Evolutionary conservation across 345 rosid species (phyloP).

Genomic region (Barbarea vulgaris): DNA sequence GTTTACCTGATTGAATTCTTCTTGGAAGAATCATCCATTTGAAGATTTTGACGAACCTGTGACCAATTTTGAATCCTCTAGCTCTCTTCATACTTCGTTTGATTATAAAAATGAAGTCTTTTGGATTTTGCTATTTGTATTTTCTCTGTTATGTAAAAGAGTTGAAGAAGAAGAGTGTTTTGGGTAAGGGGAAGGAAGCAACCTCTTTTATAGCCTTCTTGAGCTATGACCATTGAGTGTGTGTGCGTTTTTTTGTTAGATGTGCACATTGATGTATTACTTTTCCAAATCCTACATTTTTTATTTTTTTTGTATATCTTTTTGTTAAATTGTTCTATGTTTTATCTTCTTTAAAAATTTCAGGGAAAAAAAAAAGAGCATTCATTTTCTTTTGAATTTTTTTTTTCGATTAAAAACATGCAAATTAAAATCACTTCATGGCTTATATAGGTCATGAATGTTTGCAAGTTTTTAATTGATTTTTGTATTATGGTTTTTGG

Average conservation of each 20-base stretch:
- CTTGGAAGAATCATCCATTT: conserved; percentile 45
- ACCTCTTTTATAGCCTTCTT: conserved; percentile 27
- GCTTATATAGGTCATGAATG: too few relatives aligned
- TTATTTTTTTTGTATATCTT: not conserved
- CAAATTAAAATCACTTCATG: too few relatives aligned
- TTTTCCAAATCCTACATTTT: conserved; percentile 29
- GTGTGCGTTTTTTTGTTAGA: conserved; percentile 21
- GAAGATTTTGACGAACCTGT: conserved; percentile 52
- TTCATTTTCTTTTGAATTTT: not conserved
- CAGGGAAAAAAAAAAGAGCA: not conserved
- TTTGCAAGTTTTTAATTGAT: too few relatives aligned
- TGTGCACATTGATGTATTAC: conserved; percentile 27
- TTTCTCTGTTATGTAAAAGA: not conserved
- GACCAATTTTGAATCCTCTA: conserved; percentile 58
- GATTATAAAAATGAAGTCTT: not conserved
- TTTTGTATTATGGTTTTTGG: too few relatives aligned
- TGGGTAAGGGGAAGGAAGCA: conserved; percentile 5
- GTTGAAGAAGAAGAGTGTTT: conserved; percentile 25
- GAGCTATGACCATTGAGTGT: conserved; percentile 27
- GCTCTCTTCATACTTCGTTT: conserved; percentile 45
- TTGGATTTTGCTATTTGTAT: not conserved
- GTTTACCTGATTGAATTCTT: conserved; percentile 33
- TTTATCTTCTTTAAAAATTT: not conserved
- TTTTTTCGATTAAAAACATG: not conserved
- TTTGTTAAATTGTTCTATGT: not conserved